phyloP scores from a whole-genome alignment of 2,329 filamentous ascomycete genomes.

The Sporothrix dimorphospora region DNA sequence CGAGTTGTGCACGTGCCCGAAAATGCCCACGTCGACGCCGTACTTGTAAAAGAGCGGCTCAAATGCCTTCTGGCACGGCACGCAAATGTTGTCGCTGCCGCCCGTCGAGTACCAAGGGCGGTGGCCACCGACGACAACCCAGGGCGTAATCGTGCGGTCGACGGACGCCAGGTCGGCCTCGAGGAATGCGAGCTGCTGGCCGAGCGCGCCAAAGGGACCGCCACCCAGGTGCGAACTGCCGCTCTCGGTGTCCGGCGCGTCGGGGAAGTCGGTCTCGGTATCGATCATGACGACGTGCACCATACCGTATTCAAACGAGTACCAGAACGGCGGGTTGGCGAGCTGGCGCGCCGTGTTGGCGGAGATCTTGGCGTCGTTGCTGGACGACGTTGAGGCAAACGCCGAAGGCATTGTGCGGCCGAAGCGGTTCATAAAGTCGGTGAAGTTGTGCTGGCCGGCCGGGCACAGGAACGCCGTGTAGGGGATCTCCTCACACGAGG shows the following conservation, averaged over 20 bases:
- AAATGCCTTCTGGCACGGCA: conserved; percentile 55
- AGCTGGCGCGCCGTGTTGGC: conserved; percentile 51
- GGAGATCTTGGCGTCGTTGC: conserved; percentile 45
- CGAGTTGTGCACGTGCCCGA: conserved; percentile 62
- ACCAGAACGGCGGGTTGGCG: conserved; percentile 60
- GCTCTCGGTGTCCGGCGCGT: conserved; percentile 48
- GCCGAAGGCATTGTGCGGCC: conserved; percentile 55
- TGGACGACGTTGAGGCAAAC: conserved; percentile 53
- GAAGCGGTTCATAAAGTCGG: conserved; percentile 61
- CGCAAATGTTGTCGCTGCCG: conserved; percentile 42
- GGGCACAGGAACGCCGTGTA: conserved; percentile 47
- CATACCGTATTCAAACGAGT: conserved; percentile 63
- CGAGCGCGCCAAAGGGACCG: conserved; percentile 53
- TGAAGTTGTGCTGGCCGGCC: conserved; percentile 62
- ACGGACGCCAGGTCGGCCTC: conserved; percentile 59
- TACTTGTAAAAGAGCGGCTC: conserved; percentile 58
- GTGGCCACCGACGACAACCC: conserved; percentile 52
- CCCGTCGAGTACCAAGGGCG: conserved; percentile 53
- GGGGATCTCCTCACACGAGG: conserved; percentile 52
- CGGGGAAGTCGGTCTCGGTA: conserved; percentile 59
- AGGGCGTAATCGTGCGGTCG: conserved; percentile 58
- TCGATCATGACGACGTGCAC: conserved; percentile 58
- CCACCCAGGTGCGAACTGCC: conserved; percentile 45
- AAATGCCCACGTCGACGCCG: conserved; percentile 59
- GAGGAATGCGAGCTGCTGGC: conserved; percentile 59